phyloP scores from a whole-genome alignment of 2,329 filamentous ascomycete species.

The Cyphellophora europaea region DNA sequence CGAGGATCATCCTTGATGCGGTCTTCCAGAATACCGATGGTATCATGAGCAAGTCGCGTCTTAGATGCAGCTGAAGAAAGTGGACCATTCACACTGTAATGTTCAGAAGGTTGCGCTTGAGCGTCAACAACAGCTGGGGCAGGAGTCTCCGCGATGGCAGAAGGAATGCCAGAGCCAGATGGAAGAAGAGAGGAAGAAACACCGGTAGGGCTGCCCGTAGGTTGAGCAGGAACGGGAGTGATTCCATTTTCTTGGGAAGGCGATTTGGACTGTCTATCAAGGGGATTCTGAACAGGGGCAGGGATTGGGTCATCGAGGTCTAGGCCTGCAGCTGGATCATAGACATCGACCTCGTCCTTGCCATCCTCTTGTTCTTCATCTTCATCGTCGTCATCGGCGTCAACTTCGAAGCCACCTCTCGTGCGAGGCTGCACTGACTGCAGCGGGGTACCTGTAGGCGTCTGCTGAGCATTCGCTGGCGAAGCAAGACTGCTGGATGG shows the following conservation, averaged over 20 bases:
- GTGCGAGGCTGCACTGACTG: constrained; percentile 27
- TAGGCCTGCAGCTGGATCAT: constrained; percentile 17
- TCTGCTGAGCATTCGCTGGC: constrained; percentile 5
- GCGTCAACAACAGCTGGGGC: constrained; percentile 25
- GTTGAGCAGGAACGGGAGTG: constrained; percentile 31
- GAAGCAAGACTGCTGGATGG: constrained; percentile 9
- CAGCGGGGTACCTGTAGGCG: constrained; percentile 28
- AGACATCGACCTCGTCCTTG: constrained; percentile 20
- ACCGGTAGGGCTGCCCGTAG: constrained; percentile 39
- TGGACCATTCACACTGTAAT: constrained; percentile 16
- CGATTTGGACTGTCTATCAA: constrained; percentile 44
- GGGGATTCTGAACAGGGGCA: constrained; percentile 10
- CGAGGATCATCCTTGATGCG: constrained; percentile 86
- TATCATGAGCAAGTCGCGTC: constrained; percentile 60
- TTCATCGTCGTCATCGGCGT: constrained; percentile 53
- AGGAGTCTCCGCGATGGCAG: constrained; percentile 29
- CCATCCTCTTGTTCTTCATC: constrained; percentile 28
- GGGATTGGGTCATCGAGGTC: constrained; percentile 16
- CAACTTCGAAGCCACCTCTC: constrained; percentile 54
- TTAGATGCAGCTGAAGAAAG: constrained; percentile 26
- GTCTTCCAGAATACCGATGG: constrained; percentile 73
- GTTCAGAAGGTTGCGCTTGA: constrained; percentile 15
- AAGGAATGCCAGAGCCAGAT: constrained; percentile 33
- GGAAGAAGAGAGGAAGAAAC: constrained; percentile 34
- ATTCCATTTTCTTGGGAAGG: constrained; percentile 45